Base-by-base conservation (phyloP, 75 land plant genomes). In the Sequoia sempervirens region DNA sequence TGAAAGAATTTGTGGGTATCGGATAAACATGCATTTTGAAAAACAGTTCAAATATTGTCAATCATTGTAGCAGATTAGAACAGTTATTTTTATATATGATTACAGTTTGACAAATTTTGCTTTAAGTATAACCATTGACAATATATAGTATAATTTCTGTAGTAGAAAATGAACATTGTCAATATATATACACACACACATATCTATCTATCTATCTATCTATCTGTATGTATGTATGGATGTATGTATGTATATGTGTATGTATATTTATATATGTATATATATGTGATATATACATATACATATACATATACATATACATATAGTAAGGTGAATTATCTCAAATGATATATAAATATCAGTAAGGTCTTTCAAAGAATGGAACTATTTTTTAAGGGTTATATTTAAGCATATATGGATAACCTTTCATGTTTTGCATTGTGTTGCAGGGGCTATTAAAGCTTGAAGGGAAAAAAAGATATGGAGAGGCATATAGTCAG, bases 381-480 rank as follows among this genome's bases (percentile, higher is more conserved):
- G 12, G 28, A 78, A 43, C 4, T 78, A 40, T 36, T 8, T 73
- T 73, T 13, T 73, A 34, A 36, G 32, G 26, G 23, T 75, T 73
- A 80, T 40, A 76, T 61, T 61, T 4, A 23, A 61, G 40, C 26
- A 78, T 43, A n/a, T 1, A 26, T 37, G 23, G 10, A 45, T 78
- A 78, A 45, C n/a, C 82, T 9, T 28, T 38, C 84, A 83, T 43
- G 45, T 75, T 23, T 73, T 74, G 75, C 84, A 68, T 54, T 43
- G 50, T 81, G 46, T 17, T 69, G 18, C 85, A 97, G 98, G 99
- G 99, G 52, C 89, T 97, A 61, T 68, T 96, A 69, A 97, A 97
- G 86, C 91, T 91, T 73, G 96, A 97, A 68, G 99, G 99, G 23
- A 96, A 96, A 76, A 92, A 88, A 40, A 88, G 89, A 79, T 97